Conservation (phyloP, 2,329 filamentous ascomycete species). For the Aspergillus costaricaensis region DNA sequence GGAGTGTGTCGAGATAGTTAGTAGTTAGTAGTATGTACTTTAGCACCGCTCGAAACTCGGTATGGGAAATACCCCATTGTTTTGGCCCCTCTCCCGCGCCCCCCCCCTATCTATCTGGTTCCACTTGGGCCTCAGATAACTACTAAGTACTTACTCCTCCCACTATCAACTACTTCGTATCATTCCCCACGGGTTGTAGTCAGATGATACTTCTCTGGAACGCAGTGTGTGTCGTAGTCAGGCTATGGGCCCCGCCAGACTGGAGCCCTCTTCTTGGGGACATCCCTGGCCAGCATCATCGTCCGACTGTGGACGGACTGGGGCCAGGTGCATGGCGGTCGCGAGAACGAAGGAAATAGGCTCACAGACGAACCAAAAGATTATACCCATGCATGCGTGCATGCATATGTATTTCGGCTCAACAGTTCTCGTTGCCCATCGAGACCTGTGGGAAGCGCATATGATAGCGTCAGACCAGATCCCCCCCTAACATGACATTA, state of each 20-base stretch:
- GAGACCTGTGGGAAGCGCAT: conserved; percentile 16
- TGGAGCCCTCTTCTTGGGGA: neutral
- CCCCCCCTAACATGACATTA: conserved; percentile 22
- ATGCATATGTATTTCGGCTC: conserved; percentile 15
- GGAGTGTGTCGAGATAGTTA: neutral
- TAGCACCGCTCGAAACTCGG: neutral
- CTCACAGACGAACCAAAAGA: conserved; percentile 8
- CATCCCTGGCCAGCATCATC: neutral
- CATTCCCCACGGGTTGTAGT: neutral
- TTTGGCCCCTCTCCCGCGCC: neutral
- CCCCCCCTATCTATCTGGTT: neutral
- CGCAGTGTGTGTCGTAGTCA: neutral
- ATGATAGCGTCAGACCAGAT: conserved; percentile 18
- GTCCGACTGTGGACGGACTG: neutral
- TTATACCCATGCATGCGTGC: conserved; percentile 10
- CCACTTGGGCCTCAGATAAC: conserved; percentile 1
- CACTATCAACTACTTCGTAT: neutral
- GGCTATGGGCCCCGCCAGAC: neutral
- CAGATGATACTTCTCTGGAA: conserved; percentile 3
- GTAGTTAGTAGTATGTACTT: neutral
- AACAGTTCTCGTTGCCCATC: conserved; percentile 14
- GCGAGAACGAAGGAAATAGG: neutral
- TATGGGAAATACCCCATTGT: neutral
- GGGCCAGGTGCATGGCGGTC: neutral
- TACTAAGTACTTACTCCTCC: no score